Percentiles rank a stretch among this genome's conserved stretches.
These are phyloP conservation scores for Dendrocalamus latiflorus DNA, from an alignment of 202 grass and related monocot genomes.

Conservation along the genomic window DNA sequence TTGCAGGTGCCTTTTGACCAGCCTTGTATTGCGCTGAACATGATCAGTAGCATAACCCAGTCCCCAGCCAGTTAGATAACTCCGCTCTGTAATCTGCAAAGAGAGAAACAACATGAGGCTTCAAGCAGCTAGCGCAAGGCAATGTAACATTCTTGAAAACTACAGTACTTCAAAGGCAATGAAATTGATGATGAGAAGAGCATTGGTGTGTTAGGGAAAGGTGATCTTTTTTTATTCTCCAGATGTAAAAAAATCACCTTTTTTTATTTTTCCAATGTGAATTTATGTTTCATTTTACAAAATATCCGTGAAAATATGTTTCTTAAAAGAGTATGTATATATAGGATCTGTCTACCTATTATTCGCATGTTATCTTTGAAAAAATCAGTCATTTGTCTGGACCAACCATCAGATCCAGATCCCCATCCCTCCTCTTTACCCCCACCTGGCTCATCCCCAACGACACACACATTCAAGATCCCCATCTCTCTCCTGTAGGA, in stretches of 20 bases:
- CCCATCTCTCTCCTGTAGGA: too few relatives aligned
- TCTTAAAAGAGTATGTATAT: too few relatives aligned
- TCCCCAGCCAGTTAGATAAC: slow-evolving; percentile 25
- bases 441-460: too few relatives aligned
- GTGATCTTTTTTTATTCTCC: not conserved
- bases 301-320: not conserved
- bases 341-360: too few relatives aligned
- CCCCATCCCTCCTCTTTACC: too few relatives aligned
- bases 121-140: not conserved
- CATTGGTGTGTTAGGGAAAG: not conserved
- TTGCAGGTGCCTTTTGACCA: slow-evolving; percentile 60
- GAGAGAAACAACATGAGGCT: not conserved
- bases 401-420: too few relatives aligned
- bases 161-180: not conserved
- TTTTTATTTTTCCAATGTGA: not conserved
- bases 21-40: slow-evolving; percentile 44
- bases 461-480: too few relatives aligned
- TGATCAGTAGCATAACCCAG: slow-evolving; percentile 48
- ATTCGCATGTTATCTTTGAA: too few relatives aligned
- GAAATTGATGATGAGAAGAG: not conserved
- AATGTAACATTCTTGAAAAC: not conserved
- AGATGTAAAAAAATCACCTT: not conserved
- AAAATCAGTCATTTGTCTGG: too few relatives aligned
- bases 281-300: not conserved
- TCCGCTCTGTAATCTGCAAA: not conserved